Evolutionary conservation across 768 basidiomycete species (phyloP).

Genomic region (Amanita phalloides): DNA sequence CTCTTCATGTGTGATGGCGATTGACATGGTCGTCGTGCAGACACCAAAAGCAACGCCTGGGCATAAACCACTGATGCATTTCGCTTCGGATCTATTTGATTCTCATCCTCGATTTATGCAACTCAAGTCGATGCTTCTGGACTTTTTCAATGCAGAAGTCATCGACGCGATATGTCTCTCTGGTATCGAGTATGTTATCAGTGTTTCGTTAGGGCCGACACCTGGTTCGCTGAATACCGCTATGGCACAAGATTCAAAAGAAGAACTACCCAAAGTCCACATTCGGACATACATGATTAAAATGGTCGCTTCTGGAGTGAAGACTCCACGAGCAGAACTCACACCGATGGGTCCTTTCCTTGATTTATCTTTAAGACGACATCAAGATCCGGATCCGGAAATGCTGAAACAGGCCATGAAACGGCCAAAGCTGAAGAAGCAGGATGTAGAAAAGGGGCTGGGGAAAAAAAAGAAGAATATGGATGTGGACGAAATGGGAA

Average conservation of each 20-base stretch:
- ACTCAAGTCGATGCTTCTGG: slow-evolving; percentile 84
- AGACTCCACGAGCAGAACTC: slow-evolving; percentile 74
- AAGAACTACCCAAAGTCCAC: slow-evolving; percentile 68
- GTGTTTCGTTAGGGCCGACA: slow-evolving; percentile 63
- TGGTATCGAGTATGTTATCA: slow-evolving; percentile 83
- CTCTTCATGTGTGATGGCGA: background rate
- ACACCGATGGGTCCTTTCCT: slow-evolving; percentile 87
- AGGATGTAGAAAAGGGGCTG: slow-evolving; percentile 73
- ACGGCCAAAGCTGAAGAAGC: slow-evolving; percentile 82
- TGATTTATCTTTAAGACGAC: slow-evolving; percentile 70
- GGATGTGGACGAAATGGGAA: slow-evolving; percentile 98
- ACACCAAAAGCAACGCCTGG: slow-evolving; percentile 84
- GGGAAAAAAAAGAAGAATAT: slow-evolving; percentile 94
- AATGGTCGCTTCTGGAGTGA: slow-evolving; percentile 65
- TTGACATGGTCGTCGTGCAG: slow-evolving; percentile 26
- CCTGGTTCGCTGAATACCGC: slow-evolving; percentile 41
- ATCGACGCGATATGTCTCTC: slow-evolving; percentile 76
- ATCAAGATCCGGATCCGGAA: slow-evolving; percentile 67
- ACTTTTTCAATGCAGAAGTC: slow-evolving; percentile 83
- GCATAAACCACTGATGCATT: slow-evolving; percentile 88
- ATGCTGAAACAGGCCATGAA: slow-evolving; percentile 72
- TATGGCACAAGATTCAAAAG: slow-evolving; percentile 25
- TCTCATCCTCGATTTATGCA: slow-evolving; percentile 88
- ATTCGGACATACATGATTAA: slow-evolving; percentile 77
- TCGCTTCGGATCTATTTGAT: slow-evolving; percentile 92